A percentile compares a stretch with the other conserved stretches of the same genome.
These are phyloP conservation scores for Populus hybrid DNA, from an alignment of 441 rosid genomes.

Conservation along the genomic window DNA sequence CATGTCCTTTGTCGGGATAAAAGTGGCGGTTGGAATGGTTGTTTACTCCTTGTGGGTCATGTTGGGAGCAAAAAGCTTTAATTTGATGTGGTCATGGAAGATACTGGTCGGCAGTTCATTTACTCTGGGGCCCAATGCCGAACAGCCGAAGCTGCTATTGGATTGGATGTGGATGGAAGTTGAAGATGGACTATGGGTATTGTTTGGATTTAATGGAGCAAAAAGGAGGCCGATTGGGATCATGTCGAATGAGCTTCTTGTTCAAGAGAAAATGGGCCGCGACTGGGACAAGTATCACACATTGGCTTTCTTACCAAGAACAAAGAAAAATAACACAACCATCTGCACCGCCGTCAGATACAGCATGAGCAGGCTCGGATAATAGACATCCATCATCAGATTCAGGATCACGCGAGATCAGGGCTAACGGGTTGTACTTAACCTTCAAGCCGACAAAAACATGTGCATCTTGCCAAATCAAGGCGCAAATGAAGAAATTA, in stretches of 20 bases:
- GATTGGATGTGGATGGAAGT: slow-evolving; percentile 39
- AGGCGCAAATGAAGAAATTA: not conserved
- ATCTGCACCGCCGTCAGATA: slow-evolving; percentile 58
- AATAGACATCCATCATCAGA: slow-evolving; percentile 50
- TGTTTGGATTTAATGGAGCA: slow-evolving; percentile 48
- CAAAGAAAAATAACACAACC: slow-evolving; percentile 29
- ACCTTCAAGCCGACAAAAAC: not conserved
- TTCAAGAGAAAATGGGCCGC: slow-evolving; percentile 8
- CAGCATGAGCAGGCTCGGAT: slow-evolving; percentile 56
- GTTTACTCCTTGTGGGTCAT: not conserved
- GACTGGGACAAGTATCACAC: not conserved
- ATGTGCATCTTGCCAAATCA: not conserved
- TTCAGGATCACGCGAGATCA: slow-evolving; percentile 3
- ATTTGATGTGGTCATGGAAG: not conserved
- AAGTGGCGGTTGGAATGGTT: too few relatives aligned
- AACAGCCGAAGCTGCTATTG: slow-evolving; percentile 12
- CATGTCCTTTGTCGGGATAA: not conserved
- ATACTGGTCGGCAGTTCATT: not conserved
- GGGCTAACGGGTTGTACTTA: not conserved
- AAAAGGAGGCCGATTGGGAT: not conserved
- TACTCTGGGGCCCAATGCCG: not conserved
- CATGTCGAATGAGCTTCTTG: slow-evolving; percentile 6
- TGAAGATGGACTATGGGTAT: slow-evolving; percentile 36
- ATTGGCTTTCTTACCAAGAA: too few relatives aligned
- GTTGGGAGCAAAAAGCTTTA: not conserved